Evolutionary conservation across 1,284 basidiomycete species (phyloP).

Genomic region (Boletellus dicymbophilus): DNA sequence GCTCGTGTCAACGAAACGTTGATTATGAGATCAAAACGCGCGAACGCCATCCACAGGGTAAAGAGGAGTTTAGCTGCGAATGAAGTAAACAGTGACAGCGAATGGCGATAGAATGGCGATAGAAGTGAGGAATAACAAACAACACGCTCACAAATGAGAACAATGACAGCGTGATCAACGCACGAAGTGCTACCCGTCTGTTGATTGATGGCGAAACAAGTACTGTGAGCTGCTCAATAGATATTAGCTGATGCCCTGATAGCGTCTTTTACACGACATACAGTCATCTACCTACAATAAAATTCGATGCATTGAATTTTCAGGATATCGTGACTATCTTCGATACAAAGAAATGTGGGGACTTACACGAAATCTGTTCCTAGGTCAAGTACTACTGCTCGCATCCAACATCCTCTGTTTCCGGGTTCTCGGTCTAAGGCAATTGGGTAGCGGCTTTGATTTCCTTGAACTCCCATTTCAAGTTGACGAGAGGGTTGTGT

Average conservation of each 20-base stretch:
- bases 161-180: constrained; percentile 68
- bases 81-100: constrained; percentile 45
- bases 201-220: constrained; percentile 63
- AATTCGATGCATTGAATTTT: no score
- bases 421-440: constrained; percentile 57
- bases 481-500: constrained; percentile 70
- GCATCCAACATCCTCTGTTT: constrained; percentile 59
- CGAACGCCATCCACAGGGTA: constrained; percentile 53
- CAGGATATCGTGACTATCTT: no score
- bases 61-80: constrained; percentile 16
- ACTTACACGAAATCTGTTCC: no score
- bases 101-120: no score
- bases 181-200: constrained; percentile 32
- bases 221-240: constrained; percentile 70
- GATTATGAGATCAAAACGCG: not conserved
- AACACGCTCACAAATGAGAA: constrained; percentile 52
- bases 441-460: constrained; percentile 73
- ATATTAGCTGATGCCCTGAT: no score
- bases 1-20: not conserved
- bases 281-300: no score
- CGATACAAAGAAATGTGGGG: no score
- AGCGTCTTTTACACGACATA: no score
- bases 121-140: no score
- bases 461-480: constrained; percentile 70
- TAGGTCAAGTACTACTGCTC: no score